Base-by-base conservation (phyloP, 2,329 filamentous ascomycete species). In the Aspergillus sp. region DNA sequence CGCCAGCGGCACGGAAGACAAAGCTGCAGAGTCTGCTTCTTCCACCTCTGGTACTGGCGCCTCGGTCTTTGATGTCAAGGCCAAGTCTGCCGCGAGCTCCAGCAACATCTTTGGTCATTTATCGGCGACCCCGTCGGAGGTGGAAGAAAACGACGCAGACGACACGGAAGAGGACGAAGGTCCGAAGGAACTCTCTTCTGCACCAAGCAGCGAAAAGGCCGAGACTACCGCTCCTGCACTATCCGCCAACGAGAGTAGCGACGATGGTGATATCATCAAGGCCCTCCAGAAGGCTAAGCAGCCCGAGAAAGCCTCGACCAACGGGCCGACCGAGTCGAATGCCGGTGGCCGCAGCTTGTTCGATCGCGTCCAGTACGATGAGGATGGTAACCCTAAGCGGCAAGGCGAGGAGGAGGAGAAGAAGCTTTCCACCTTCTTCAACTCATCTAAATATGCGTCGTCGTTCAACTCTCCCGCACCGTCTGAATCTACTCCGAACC, bases 51-150 rank as follows among this genome's bases (percentile, higher is more conserved):
- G 55, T 12, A 16, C 36, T 42, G 56, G 63, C 18, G 59, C 63
- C 3, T 74, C 74, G 0, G 66, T 75, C 18, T 72, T 74, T 45
- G 69, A 73, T 50, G 59, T 66, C 10, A 65, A 69, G 18, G 66
- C 61, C 24, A 68, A 67, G 31, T 67, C 73, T 12, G 55, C 71
- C 4, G 66, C 65, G 32, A 68, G 68, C 31, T 65, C 72, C 6
- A 69, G 65, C 52, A 73, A 77, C 54, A 77, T 76, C 24, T 78
- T 78, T 46, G 73, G 73, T 49, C 69, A 75, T 51, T 58, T 78
- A 46, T 71, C 73, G 31, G 69, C 65, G 20, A 71, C 71, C 14
- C 67, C 69, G 4, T 69, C 67, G 9, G 66, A 72, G 49, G 59
- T 60, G 6, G 63, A 67, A 4, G 66, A 71, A 10, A 64, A 66